Percentiles rank a stretch among this genome's conserved stretches.
These are phyloP conservation scores for Xylariaceae sp. DNA, from an alignment of 2,329 filamentous ascomycete genomes.

Conservation along the genomic window DNA sequence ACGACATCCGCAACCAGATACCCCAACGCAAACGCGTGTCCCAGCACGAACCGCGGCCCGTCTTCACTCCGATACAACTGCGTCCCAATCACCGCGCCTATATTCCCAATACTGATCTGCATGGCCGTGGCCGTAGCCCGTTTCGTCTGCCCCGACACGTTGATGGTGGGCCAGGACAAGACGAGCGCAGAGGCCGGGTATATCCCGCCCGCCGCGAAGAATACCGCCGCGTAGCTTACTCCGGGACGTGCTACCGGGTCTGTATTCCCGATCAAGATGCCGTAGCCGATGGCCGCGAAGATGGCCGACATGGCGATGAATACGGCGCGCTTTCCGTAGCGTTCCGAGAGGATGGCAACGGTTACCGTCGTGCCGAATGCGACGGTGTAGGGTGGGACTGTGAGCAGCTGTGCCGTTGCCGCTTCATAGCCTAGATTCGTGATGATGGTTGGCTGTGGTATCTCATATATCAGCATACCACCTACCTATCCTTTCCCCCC, in stretches of 20 bases:
- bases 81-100: slow-evolving; percentile 63
- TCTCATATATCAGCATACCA: too few relatives aligned
- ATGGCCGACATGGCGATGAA: slow-evolving; percentile 56
- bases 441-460: slow-evolving; percentile 45
- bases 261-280: slow-evolving; percentile 50
- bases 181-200: slow-evolving; percentile 60
- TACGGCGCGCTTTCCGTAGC: slow-evolving; percentile 49
- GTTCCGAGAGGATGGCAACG: slow-evolving; percentile 57
- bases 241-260: slow-evolving; percentile 45
- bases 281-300: slow-evolving; percentile 57
- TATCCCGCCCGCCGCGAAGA: slow-evolving; percentile 61
- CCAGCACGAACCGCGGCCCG: slow-evolving; percentile 58
- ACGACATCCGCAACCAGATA: slow-evolving; percentile 56
- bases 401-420: slow-evolving; percentile 51
- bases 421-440: slow-evolving; percentile 48
- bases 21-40: slow-evolving; percentile 60
- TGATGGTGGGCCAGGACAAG: slow-evolving; percentile 65
- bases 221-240: slow-evolving; percentile 54
- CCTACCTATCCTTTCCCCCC: too few relatives aligned
- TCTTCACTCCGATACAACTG: slow-evolving; percentile 60
- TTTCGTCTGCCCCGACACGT: slow-evolving; percentile 66
- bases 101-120: slow-evolving; percentile 66
- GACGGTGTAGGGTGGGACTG: slow-evolving; percentile 59
- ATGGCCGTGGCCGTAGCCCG: slow-evolving; percentile 62
- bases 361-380: slow-evolving; percentile 54